These are phyloP conservation scores for Ballota nigra DNA, from an alignment of 257 asterid genomes.

Conservation along the genomic window DNA sequence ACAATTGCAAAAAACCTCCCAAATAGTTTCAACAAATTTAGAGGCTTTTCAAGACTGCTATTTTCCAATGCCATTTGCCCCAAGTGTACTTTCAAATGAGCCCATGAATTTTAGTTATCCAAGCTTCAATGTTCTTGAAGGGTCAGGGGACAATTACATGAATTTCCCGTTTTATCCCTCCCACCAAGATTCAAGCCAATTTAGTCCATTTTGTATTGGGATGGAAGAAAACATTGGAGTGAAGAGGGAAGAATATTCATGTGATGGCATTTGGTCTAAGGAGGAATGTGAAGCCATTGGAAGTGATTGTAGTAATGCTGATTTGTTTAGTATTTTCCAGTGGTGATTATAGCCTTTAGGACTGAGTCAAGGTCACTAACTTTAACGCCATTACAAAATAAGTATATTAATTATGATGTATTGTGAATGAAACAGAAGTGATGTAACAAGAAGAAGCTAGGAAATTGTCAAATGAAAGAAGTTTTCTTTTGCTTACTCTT, in stretches of 20 bases:
- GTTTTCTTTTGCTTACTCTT: background rate
- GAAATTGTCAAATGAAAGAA: background rate
- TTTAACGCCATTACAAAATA: too few species aligned
- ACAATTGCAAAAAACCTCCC: background rate
- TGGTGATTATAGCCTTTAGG: conserved; percentile 14
- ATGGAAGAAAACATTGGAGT: conserved; percentile 25
- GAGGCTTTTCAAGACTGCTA: conserved; percentile 9
- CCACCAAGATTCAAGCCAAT: conserved; percentile 29
- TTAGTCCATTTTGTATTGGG: conserved; percentile 21
- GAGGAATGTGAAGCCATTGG: conserved; percentile 19
- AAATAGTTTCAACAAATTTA: background rate
- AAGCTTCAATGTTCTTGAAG: background rate
- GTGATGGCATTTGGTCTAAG: conserved; percentile 31
- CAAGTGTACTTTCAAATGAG: background rate
- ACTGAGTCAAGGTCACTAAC: conserved; percentile 19
- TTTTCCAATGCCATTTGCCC: conserved; percentile 16
- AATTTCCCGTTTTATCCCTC: conserved; percentile 10
- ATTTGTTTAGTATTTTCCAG: conserved; percentile 31
- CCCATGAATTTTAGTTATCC: background rate
- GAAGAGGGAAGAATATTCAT: conserved; percentile 22
- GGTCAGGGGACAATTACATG: conserved; percentile 1
- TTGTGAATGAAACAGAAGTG: background rate
- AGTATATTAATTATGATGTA: background rate
- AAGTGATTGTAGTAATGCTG: conserved; percentile 23
- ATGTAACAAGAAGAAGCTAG: background rate